phyloP scores from a whole-genome alignment of 2,329 filamentous ascomycete genomes.

The Phaeosphaeria sp. region DNA sequence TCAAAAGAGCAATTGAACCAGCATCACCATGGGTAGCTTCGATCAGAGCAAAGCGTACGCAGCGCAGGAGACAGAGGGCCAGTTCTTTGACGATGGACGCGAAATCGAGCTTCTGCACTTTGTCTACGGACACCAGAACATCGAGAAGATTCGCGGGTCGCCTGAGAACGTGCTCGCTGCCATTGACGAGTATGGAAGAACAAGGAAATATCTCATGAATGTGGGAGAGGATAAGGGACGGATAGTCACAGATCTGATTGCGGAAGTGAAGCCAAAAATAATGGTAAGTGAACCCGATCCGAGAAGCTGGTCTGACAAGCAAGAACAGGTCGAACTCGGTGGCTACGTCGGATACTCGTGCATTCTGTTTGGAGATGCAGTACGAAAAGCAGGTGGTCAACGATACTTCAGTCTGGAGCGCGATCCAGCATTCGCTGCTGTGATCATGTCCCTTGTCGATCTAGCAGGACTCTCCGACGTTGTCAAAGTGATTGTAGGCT shows the following conservation, averaged over 20 bases:
- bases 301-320: conserved; percentile 6
- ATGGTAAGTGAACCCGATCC: conserved; percentile 58
- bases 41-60: conserved; percentile 56
- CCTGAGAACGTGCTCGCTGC: conserved; percentile 69
- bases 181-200: conserved; percentile 74
- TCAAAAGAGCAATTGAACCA: conserved; percentile 16
- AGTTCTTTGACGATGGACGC: conserved; percentile 70
- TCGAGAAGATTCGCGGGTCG: conserved; percentile 69
- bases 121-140: conserved; percentile 67
- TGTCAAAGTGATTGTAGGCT: conserved; percentile 74
- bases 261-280: conserved; percentile 67
- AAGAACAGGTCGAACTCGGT: conserved; percentile 70
- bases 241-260: conserved; percentile 73
- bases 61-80: conserved; percentile 52
- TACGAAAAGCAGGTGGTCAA: conserved; percentile 68
- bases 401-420: conserved; percentile 75
- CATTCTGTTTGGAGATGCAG: conserved; percentile 73
- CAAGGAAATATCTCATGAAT: conserved; percentile 79
- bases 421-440: conserved; percentile 75
- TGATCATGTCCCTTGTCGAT: conserved; percentile 72
- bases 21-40: conserved; percentile 39
- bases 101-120: conserved; percentile 77
- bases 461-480: conserved; percentile 75
- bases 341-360: conserved; percentile 85
- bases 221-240: conserved; percentile 77